These are phyloP conservation scores for Chlamydomonas urium DNA, from an alignment of 139 green algal genomes.

Conservation along the genomic window DNA sequence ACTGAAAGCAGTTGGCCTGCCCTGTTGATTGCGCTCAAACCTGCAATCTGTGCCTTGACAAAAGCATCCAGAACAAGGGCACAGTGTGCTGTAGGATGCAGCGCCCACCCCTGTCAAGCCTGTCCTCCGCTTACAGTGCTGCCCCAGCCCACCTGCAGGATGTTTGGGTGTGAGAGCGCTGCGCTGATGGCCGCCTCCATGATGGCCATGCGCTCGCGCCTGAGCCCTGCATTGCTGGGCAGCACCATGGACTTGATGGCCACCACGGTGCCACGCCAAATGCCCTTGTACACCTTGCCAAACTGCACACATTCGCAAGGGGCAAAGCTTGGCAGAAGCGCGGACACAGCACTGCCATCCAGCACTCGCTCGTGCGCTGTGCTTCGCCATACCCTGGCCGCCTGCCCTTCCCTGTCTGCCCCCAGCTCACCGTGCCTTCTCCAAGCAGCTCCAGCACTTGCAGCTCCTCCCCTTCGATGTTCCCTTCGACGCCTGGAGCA, in stretches of 20 bases:
- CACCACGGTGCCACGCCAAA: conserved; percentile 18
- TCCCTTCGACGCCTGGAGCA: no score
- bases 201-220: conserved; percentile 46
- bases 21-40: no score
- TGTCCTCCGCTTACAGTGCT: no score
- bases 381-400: no score
- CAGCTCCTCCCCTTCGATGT: no score
- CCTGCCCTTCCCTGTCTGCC: background rate
- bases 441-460: background rate
- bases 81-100: no score
- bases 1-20: background rate
- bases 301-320: conserved; percentile 9
- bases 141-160: no score
- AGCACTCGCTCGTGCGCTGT: no score
- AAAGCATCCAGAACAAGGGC: no score
- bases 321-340: background rate
- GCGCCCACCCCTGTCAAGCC: no score
- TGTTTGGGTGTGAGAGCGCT: conserved; percentile 25
- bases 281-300: conserved; percentile 21
- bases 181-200: conserved; percentile 41
- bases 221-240: conserved; percentile 31
- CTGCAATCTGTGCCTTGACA: no score
- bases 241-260: conserved; percentile 35
- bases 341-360: background rate
- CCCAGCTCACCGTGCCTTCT: background rate